phyloP scores from a whole-genome alignment of 1,139 yeast genomes.

The Taiozyma sp. region DNA sequence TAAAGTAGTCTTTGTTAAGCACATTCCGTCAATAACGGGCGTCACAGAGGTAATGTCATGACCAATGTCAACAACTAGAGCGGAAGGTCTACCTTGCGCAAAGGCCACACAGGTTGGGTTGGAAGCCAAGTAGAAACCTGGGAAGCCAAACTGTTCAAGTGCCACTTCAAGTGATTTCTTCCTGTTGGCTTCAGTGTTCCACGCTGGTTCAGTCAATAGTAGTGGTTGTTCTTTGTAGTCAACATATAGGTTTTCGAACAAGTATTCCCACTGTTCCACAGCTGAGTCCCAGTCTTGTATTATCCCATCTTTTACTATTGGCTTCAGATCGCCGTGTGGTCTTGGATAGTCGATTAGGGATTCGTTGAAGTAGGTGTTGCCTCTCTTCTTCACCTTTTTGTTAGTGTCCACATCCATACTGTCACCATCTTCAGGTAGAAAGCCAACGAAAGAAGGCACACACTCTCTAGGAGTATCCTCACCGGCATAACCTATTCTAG shows the following conservation, averaged over 20 bases:
- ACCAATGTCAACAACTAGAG: conserved; percentile 90
- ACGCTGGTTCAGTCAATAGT: conserved; percentile 77
- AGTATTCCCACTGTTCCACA: conserved; percentile 57
- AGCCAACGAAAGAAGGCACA: conserved; percentile 59
- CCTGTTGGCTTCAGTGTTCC: conserved; percentile 74
- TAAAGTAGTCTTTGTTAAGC: conserved; percentile 66
- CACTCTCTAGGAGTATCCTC: conserved; percentile 84
- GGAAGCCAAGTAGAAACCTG: conserved; percentile 84
- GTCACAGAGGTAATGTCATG: conserved; percentile 81
- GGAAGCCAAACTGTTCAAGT: conserved; percentile 69
- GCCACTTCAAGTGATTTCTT: conserved; percentile 70
- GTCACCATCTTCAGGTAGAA: conserved; percentile 19
- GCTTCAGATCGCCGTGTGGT: conserved; percentile 45
- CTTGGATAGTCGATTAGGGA: conserved; percentile 55
- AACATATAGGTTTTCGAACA: conserved; percentile 44
- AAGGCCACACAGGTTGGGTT: conserved; percentile 88
- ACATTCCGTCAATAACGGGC: conserved; percentile 92
- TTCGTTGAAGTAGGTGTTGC: conserved; percentile 40
- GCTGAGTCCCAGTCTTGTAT: conserved; percentile 76
- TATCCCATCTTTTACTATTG: conserved; percentile 57
- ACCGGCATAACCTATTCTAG: conserved; percentile 91
- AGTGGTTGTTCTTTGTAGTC: conserved; percentile 70
- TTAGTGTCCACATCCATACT: conserved; percentile 24
- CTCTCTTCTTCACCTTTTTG: conserved; percentile 16
- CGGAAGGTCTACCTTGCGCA: conserved; percentile 91